Evolutionary conservation across 2,329 filamentous ascomycete genomes (phyloP).

Genomic region (Fusarium chuoi): DNA sequence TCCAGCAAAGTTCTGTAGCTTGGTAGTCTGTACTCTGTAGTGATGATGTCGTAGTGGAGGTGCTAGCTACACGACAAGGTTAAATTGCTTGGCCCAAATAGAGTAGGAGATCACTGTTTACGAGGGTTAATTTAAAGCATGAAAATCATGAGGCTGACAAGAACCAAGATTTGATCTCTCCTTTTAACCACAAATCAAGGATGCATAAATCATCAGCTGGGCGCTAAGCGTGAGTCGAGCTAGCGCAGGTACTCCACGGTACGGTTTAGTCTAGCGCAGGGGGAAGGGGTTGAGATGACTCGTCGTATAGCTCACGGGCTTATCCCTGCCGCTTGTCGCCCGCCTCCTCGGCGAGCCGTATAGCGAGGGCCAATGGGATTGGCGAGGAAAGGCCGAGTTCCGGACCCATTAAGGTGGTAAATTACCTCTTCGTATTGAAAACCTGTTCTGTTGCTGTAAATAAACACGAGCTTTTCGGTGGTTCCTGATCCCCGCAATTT

Average conservation of each 20-base stretch:
- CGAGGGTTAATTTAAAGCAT: not conserved
- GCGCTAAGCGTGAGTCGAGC: not conserved
- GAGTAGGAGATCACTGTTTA: not conserved
- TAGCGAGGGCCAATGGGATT: not conserved
- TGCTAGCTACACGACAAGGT: not conserved
- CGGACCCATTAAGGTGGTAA: constrained; percentile 6
- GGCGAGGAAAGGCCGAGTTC: constrained; percentile 3
- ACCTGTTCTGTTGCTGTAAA: constrained; percentile 15
- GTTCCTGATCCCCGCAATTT: constrained; percentile 7
- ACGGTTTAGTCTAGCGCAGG: not conserved
- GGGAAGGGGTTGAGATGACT: not conserved
- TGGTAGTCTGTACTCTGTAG: not conserved
- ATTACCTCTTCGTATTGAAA: constrained; percentile 23
- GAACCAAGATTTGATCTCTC: not conserved
- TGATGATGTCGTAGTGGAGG: not conserved
- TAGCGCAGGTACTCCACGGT: not conserved
- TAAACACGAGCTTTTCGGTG: constrained; percentile 22
- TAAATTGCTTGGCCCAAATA: not conserved
- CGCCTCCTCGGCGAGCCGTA: not conserved
- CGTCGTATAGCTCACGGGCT: not conserved
- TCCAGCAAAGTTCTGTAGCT: not conserved
- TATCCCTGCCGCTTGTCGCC: not conserved
- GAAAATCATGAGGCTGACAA: not conserved
- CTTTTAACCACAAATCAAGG: not conserved
- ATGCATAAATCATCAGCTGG: not conserved